Base-by-base conservation (phyloP, 23 red algal genomes). In the Cyanidium caldarium region DNA sequence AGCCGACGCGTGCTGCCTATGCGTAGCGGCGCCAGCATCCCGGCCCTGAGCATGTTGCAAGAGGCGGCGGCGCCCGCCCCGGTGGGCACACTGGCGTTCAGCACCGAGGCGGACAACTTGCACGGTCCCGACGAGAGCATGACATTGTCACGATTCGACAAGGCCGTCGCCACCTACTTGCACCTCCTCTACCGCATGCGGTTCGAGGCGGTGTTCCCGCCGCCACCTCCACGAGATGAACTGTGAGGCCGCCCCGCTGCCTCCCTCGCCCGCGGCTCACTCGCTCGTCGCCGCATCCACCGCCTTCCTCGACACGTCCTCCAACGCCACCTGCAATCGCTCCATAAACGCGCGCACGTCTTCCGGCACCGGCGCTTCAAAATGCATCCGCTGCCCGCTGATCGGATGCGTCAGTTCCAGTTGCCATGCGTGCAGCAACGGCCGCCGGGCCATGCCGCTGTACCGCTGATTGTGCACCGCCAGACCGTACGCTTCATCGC, bases 401-500 rank as follows among this genome's bases (percentile, higher is more conserved):
- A 86, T 34, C 0, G 90, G 90, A 68, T 95, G 90, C 37, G 17
- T 17, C 10, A 95, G 33, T 26, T 14, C 73, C 34, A 95, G 42
- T 0, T 40, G 37, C 16, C 34, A 51, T 34, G 90, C 77, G 43
- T 95, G 90, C 45, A 95, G 73, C 78, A 95, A 66, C 12, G 83
- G 79, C 19, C 90, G 69, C 40, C 12, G 23, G 19, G 72, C 77
- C 0, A 34, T 21, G 39, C 39, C 1, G 39, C 40, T 33, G 37
- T 72, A 94, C 19, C 80, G 67, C 34, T 41, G 43, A 70, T 94
- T 94, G 2, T 79, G 51, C 33, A 73, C 77, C 19, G 3, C 17
- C 68, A 75, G 67, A 3, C 87, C 87, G 67, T 94, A 94, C 41
- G 80, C 28, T 16, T 76, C 87, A 67, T 94, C 87, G 33, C 87